Conservation (phyloP, 2,329 filamentous ascomycete genomes). For the Fusarium pilosicola region DNA sequence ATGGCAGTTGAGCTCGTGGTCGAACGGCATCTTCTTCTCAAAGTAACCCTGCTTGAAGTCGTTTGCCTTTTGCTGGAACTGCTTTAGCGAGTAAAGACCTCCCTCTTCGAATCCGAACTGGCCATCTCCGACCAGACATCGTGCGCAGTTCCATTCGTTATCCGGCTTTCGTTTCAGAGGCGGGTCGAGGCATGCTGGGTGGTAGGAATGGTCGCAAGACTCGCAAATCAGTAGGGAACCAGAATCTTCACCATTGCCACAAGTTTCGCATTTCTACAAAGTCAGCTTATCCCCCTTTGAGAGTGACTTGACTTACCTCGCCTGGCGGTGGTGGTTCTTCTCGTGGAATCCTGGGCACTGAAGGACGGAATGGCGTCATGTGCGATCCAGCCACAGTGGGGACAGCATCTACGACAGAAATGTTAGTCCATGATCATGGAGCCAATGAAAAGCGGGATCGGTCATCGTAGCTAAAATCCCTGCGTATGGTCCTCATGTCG, state of each 20-base stretch:
- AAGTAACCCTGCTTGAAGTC: conserved; percentile 97
- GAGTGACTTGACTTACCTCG: conserved; percentile 47
- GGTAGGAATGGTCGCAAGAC: conserved; percentile 88
- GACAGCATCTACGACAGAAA: conserved; percentile 59
- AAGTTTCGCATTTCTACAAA: conserved; percentile 81
- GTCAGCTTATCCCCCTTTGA: conserved; percentile 40
- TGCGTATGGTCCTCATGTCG: conserved; percentile 31
- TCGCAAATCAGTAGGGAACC: conserved; percentile 83
- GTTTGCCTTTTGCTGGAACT: conserved; percentile 95
- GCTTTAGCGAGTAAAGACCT: conserved; percentile 90
- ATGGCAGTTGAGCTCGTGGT: conserved; percentile 82
- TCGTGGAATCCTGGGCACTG: conserved; percentile 72
- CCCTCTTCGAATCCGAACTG: conserved; percentile 98
- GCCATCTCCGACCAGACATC: conserved; percentile 93
- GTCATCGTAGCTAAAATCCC: conserved; percentile 41
- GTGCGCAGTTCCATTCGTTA: conserved; percentile 93
- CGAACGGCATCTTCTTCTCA: conserved; percentile 86
- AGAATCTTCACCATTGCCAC: conserved; percentile 79
- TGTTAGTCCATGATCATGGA: conserved; percentile 31
- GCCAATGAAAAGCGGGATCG: conserved; percentile 37
- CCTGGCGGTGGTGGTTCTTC: conserved; percentile 60
- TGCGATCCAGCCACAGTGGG: conserved; percentile 95
- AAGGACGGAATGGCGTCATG: conserved; percentile 92
- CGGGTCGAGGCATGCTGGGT: conserved; percentile 89
- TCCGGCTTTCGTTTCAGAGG: conserved; percentile 81